Percentiles rank a stretch among this genome's conserved stretches.
Conservation (phyloP, 1,284 basidiomycete species). For the Melampsora occidentalis region DNA sequence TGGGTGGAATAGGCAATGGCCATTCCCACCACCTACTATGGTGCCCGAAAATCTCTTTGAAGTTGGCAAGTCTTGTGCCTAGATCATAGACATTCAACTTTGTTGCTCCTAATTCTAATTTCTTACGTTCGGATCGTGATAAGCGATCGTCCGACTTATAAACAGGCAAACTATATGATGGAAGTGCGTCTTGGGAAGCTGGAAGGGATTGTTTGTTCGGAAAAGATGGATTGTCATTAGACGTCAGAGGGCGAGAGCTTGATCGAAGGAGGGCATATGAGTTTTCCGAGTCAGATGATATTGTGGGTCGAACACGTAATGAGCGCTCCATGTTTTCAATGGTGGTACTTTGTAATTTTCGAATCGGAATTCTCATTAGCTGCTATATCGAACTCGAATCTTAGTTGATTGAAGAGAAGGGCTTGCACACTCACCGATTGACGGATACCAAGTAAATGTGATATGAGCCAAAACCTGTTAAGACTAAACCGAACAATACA, state of each 20-base stretch:
- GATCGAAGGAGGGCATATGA: slow-evolving; percentile 37
- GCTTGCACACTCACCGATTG: slow-evolving; percentile 48
- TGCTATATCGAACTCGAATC: not conserved
- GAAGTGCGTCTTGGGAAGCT: slow-evolving; percentile 1
- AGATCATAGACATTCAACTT: slow-evolving; percentile 38
- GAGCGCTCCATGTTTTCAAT: slow-evolving; percentile 54
- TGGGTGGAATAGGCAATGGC: slow-evolving; percentile 33
- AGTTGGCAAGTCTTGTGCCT: slow-evolving; percentile 15
- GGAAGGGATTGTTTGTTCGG: not conserved
- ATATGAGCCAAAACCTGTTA: slow-evolving; percentile 50
- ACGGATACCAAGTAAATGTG: slow-evolving; percentile 52
- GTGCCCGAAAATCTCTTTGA: slow-evolving; percentile 25
- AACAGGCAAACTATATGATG: slow-evolving; percentile 35
- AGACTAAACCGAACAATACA: slow-evolving; percentile 48
- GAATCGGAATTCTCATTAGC: not conserved
- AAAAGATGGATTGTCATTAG: not conserved
- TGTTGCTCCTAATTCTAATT: slow-evolving; percentile 23
- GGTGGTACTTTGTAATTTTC: slow-evolving; percentile 48
- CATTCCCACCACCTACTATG: slow-evolving; percentile 22
- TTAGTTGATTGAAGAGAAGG: not conserved
- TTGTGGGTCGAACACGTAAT: slow-evolving; percentile 26
- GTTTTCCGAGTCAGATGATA: not conserved
- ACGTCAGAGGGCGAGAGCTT: not conserved
- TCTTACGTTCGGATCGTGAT: slow-evolving; percentile 28
- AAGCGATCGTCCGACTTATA: slow-evolving; percentile 40